A percentile compares a stretch with the other conserved stretches of the same genome.
Conservation (phyloP, 1,284 basidiomycete species). For the Anthracocystis setariae region DNA sequence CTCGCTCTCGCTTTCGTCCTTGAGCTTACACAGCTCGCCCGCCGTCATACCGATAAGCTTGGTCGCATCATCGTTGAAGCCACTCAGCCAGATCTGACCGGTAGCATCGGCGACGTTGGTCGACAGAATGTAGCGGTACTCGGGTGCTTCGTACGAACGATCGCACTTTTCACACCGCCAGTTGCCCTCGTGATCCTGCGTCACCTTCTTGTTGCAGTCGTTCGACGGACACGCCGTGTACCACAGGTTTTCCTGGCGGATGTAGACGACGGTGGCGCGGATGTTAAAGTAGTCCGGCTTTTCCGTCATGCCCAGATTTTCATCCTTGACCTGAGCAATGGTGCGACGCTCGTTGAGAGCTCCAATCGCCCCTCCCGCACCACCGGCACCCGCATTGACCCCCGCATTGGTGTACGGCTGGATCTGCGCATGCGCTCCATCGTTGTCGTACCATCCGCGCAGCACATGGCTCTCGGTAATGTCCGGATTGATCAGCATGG, state of each 20-base stretch:
- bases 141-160: constrained; percentile 76
- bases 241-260: constrained; percentile 84
- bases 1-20: constrained; percentile 77
- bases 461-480: constrained; percentile 84
- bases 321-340: constrained; percentile 83
- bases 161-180: constrained; percentile 98
- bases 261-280: constrained; percentile 86
- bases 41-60: constrained; percentile 79
- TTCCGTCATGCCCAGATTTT: constrained; percentile 80
- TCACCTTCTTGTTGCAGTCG: constrained; percentile 91
- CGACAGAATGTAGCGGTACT: constrained; percentile 90
- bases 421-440: constrained; percentile 55
- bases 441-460: constrained; percentile 81
- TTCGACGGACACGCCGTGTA: constrained; percentile 89
- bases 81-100: constrained; percentile 89
- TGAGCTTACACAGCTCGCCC: constrained; percentile 78
- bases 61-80: constrained; percentile 92
- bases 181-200: constrained; percentile 73
- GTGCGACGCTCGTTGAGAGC: constrained; percentile 71
- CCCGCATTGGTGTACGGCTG: constrained; percentile 69
- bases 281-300: constrained; percentile 83
- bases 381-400: constrained; percentile 35
- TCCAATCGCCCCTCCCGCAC: constrained; percentile 66
- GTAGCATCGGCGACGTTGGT: constrained; percentile 90
- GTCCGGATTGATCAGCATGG: constrained; percentile 79